Percentiles rank a stretch among this genome's conserved stretches.
phyloP scores from a whole-genome alignment of 164 flowering plant genomes.

The Vitis rotundifolia region DNA sequence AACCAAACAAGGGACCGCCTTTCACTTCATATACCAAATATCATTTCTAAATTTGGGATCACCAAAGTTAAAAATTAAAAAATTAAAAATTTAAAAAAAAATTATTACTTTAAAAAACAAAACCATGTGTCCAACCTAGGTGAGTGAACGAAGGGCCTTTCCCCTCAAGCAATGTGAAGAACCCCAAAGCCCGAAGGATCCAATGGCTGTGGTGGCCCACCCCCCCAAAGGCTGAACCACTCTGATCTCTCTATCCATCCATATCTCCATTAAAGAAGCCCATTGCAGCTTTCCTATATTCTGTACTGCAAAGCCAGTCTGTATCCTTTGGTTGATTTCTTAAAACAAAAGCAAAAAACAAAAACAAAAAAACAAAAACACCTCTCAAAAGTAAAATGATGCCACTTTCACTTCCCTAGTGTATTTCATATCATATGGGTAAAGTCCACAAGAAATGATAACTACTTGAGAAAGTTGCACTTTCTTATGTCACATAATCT shows the following conservation, averaged over 20 bases:
- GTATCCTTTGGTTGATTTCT: neutral
- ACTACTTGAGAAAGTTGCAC: neutral
- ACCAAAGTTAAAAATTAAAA: too few relatives aligned
- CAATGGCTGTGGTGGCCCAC: neutral
- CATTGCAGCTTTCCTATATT: neutral
- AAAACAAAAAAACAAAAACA: too few relatives aligned
- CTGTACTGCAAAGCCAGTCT: slow-evolving; percentile 5
- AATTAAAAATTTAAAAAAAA: too few relatives aligned
- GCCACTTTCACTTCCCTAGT: neutral
- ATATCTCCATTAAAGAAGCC: neutral
- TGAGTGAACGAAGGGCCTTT: too few relatives aligned
- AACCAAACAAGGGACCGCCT: too few relatives aligned
- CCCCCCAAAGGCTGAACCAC: too few relatives aligned
- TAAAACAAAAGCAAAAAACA: neutral
- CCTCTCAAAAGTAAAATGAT: neutral
- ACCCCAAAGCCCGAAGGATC: neutral
- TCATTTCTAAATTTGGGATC: too few relatives aligned
- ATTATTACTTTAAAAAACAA: too few relatives aligned
- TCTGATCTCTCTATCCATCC: too few relatives aligned
- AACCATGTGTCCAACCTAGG: too few relatives aligned
- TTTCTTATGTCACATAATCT: neutral
- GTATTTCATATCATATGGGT: neutral
- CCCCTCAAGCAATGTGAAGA: too few relatives aligned
- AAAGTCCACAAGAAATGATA: neutral
- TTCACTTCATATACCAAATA: too few relatives aligned